Evolutionary conservation across 257 asterid species (phyloP), one percentile per base, ranked within the genome.

Genomic region (Solanum rostratum): DNA sequence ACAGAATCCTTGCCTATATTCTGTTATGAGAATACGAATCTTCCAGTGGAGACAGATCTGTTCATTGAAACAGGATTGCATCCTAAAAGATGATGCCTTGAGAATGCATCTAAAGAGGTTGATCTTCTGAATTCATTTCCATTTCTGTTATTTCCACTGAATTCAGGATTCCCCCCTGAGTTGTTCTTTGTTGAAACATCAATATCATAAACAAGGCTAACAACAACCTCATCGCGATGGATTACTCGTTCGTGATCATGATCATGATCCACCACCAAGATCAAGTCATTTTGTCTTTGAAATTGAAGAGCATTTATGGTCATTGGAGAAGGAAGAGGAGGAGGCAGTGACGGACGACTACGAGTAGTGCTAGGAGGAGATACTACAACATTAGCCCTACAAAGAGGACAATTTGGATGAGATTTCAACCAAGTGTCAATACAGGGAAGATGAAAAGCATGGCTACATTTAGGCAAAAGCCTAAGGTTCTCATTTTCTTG

Each of bases 391-490:
- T 68, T 85, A 9, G 95, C 93, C 0, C 99, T 94, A 84, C 98
- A 95, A n/a, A 95, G 73, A 33, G 99, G 99, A 79, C 99, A 95
- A 49, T 57, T 93, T 2, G 96, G 84, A 54, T 95, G 96, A 1
- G 99, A 91, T 33, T 91, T 92, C 3, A 95, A 86, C 99, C 99
- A 95, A 4, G 94, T 90, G 41, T 94, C 99, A 49, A 95, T 91
- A 37, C 99, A 95, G 3, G 93, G 94, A 46, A 90, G 89, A 86
- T 95, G 99, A 83, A 95, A 95, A 74, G 99, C 98, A 84, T 94
- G 99, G 84, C 91, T 90, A 83, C 99, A 95, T 87, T 91, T 94
- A 0, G 99, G 99, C 90, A 95, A 73, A 5, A 95, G 90, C 78
- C 97, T 92, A n/a, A 95, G 80, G 11, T 85, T 53, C 91, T 94